phyloP scores from a whole-genome alignment of 345 rosid genomes.

The Stellera chamaejasme region DNA sequence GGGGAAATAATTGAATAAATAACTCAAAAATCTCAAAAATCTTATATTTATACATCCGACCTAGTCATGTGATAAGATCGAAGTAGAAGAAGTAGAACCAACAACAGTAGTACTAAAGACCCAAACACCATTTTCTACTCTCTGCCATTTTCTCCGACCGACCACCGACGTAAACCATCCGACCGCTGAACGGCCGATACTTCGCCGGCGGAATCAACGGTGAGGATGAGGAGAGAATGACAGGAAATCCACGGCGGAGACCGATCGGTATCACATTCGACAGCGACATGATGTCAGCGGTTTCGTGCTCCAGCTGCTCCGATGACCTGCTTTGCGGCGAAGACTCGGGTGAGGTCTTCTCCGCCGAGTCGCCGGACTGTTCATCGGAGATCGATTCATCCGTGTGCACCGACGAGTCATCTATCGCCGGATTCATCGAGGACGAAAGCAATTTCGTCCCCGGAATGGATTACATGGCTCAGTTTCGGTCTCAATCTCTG shows the following conservation, averaged over 20 bases:
- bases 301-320: conserved; percentile 45
- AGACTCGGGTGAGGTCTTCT: conserved; percentile 51
- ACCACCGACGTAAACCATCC: neutral
- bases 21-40: conserved; percentile 6
- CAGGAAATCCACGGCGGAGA: conserved; percentile 5
- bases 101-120: neutral
- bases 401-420: conserved; percentile 42
- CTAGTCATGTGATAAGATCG: conserved; percentile 17
- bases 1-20: conserved; percentile 20
- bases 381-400: conserved; percentile 61
- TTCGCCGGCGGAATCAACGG: neutral
- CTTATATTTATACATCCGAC: conserved; percentile 66
- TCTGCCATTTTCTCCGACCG: conserved; percentile 6
- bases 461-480: conserved; percentile 70
- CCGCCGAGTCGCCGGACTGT: conserved; percentile 54
- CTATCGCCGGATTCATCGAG: conserved; percentile 59
- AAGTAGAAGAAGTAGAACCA: no score
- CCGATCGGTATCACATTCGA: conserved; percentile 9
- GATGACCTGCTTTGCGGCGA: conserved; percentile 77
- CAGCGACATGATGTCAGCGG: conserved; percentile 28
- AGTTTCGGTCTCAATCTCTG: conserved; percentile 61
- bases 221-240: neutral
- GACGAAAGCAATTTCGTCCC: conserved; percentile 82
- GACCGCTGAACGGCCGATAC: conserved; percentile 5
- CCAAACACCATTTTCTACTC: conserved; percentile 7